Evolutionary conservation across 495 filamentous ascomycete species (phyloP).

Genomic region (Penicillium malachiteum): DNA sequence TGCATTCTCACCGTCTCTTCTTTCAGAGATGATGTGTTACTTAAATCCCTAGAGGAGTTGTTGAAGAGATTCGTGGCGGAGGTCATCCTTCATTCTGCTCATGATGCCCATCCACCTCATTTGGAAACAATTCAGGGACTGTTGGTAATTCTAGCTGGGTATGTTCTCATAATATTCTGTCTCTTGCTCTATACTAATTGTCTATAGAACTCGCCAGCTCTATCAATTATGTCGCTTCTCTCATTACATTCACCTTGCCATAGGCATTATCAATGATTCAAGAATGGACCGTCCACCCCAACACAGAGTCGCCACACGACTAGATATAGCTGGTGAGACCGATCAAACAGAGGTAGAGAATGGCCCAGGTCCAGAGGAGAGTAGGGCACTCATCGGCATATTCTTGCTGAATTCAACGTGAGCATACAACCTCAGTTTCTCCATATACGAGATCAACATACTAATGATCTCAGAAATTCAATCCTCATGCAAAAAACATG

Average conservation of each 20-base stretch:
- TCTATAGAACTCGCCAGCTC: slow-evolving; percentile 12
- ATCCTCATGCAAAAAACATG: slow-evolving; percentile 10
- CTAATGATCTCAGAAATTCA: slow-evolving; percentile 2
- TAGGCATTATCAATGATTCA: slow-evolving; percentile 8
- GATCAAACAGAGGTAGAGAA: not conserved
- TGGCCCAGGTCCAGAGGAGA: slow-evolving; percentile 9
- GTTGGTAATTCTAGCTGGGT: slow-evolving; percentile 14
- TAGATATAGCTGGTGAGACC: not conserved
- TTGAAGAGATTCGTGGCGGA: slow-evolving; percentile 10
- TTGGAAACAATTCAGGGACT: slow-evolving; percentile 14
- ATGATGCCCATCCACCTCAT: not conserved
- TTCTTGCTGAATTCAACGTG: slow-evolving; percentile 15
- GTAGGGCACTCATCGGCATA: slow-evolving; percentile 13
- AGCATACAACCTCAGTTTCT: not conserved
- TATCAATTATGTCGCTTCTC: slow-evolving; percentile 12
- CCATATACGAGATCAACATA: not conserved
- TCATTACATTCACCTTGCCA: slow-evolving; percentile 12
- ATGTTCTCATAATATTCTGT: slow-evolving; percentile 5
- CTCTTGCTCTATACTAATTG: not conserved
- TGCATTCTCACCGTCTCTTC: slow-evolving; percentile 16
- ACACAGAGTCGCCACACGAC: slow-evolving; percentile 3
- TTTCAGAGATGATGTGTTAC: slow-evolving; percentile 8
- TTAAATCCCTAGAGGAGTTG: slow-evolving; percentile 15
- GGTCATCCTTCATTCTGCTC: slow-evolving; percentile 1
- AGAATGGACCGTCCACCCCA: slow-evolving; percentile 13